phyloP scores from a whole-genome alignment of 2,329 filamentous ascomycete genomes.

The Xylaria multiplex region DNA sequence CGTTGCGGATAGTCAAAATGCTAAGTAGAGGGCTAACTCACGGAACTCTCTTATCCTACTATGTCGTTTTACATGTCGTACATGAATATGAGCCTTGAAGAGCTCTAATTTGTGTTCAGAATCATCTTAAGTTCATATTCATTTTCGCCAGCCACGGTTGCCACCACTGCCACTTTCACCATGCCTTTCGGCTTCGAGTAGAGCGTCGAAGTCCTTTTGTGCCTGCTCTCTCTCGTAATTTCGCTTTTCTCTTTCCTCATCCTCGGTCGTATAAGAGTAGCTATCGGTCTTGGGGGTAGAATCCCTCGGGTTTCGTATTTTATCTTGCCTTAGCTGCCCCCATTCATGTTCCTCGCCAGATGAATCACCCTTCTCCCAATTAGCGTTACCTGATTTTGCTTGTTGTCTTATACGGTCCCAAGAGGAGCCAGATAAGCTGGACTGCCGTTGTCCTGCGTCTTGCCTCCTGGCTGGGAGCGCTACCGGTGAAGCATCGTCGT shows the following conservation, averaged over 20 bases:
- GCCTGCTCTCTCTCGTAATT: constrained; percentile 56
- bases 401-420: constrained; percentile 60
- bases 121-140: neutral
- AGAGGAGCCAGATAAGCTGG: constrained; percentile 48
- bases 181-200: constrained; percentile 58
- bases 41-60: neutral
- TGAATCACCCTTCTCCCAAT: constrained; percentile 44
- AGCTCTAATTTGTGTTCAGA: neutral
- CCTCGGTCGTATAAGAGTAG: constrained; percentile 51
- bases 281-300: constrained; percentile 41
- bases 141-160: constrained; percentile 28
- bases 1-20: neutral
- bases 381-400: constrained; percentile 36
- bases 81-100: constrained; percentile 5
- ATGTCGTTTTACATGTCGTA: constrained; percentile 17
- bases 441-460: constrained; percentile 37
- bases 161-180: constrained; percentile 31
- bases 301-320: constrained; percentile 37
- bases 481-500: constrained; percentile 58
- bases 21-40: constrained; percentile 8
- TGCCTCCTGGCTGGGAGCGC: constrained; percentile 46
- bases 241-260: constrained; percentile 53
- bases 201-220: constrained; percentile 61
- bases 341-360: constrained; percentile 46
- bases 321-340: constrained; percentile 45